Evolutionary conservation across 1,284 basidiomycete species (phyloP).

Genomic region (Trametes versicolor): DNA sequence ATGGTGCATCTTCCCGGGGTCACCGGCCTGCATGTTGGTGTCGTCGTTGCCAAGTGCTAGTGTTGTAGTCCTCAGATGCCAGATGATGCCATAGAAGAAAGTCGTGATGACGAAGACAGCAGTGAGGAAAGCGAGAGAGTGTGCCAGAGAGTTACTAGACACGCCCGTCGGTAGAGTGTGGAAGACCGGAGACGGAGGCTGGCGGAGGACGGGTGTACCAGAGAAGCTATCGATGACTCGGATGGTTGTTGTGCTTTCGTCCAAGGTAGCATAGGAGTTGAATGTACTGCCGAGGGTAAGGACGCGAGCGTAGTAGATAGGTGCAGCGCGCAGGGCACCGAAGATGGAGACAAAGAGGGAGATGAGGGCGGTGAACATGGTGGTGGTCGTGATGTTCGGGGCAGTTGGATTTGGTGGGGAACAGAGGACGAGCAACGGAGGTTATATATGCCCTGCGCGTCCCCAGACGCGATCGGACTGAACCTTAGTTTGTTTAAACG

Average conservation of each 20-base stretch:
- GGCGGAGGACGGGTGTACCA: conserved; percentile 6
- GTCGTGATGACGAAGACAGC: not conserved
- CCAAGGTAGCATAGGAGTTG: not conserved
- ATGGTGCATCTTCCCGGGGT: not conserved
- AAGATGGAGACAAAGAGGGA: conserved; percentile 17
- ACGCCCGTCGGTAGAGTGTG: not conserved
- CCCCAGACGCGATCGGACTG: conserved; percentile 12
- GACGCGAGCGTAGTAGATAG: conserved; percentile 13
- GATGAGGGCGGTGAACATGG: conserved; percentile 18
- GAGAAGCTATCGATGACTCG: not conserved
- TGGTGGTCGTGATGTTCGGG: not conserved
- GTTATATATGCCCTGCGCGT: not conserved
- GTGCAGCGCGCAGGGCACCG: conserved; percentile 12
- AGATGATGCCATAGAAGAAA: not conserved
- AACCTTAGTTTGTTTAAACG: conserved; percentile 13
- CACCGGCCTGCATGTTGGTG: not conserved
- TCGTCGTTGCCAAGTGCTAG: not conserved
- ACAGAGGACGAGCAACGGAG: not conserved
- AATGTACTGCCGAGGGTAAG: conserved; percentile 16
- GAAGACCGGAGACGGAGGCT: not conserved
- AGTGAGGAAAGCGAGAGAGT: not conserved
- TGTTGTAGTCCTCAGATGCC: not conserved
- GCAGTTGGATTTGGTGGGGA: not conserved
- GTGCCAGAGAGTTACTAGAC: not conserved
- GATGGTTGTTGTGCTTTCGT: not conserved